Evolutionary conservation across 805 yeast genomes (phyloP), one percentile per base, ranked within the genome.

Genomic region (Candida vaughaniae): DNA sequence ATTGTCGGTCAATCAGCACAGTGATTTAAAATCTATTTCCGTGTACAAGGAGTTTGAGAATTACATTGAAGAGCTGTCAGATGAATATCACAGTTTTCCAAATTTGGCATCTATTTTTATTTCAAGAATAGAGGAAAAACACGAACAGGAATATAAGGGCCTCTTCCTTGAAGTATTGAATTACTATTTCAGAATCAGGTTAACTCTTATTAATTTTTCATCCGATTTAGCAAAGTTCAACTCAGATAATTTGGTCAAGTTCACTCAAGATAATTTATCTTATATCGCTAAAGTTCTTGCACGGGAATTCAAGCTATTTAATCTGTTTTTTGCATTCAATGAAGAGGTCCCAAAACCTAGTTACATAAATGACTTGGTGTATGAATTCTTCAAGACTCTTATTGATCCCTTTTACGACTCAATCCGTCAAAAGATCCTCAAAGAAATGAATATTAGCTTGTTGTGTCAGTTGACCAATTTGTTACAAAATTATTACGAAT

Each of bases 361-460:
- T 5, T 49, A 27, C 31, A 16, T 53, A 3, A 39, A 26, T 14
- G 27, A 30, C 10, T 62, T 73, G 52, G 39, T 85, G 31, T 73
- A 75, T 38, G 59, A 63, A 5, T 87, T 86, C 80, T 74, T 85
- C 42, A 75, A 73, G 31, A 71, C 69, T 16, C 49, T 88, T 3
- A 67, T 86, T 22, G 96, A 88, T 25, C 93, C 96, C 0, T 61
- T 90, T 17, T 85, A 89, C 50, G 91, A 85, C 45, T 58, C 70
- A 2, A 56, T 87, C 23, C 71, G 96, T 45, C 75, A 79, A 39
- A 69, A 73, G 32, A 76, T 88, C 1, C 66, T 89, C 28, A 75
- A 82, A 40, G 97, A 90, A 55, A 66, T 73, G 10, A 80, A 79
- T 45, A 80, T 91, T 18, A 67, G 72, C 16, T 69, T 69, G 8